phyloP scores from a whole-genome alignment of 1,284 basidiomycete species.

The Melampsora larici-populina region DNA sequence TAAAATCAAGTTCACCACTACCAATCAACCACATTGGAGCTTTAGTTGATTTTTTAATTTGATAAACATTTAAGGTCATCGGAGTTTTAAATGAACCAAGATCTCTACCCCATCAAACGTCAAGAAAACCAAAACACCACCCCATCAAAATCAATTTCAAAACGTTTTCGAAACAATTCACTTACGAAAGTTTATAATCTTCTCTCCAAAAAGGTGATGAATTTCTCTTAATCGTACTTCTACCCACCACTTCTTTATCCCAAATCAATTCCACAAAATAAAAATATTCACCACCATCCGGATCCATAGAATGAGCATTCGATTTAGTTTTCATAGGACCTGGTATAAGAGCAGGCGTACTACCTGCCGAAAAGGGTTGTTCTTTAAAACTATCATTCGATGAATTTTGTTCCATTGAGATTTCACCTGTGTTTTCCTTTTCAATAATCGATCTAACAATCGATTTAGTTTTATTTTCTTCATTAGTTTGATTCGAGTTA shows the following conservation, averaged over 20 bases:
- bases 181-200: constrained; percentile 31
- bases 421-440: too few species aligned
- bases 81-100: constrained; percentile 27
- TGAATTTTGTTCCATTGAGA: too few species aligned
- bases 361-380: not conserved
- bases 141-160: too few species aligned
- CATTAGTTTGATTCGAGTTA: not conserved
- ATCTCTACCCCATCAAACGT: constrained; percentile 4
- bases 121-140: constrained; percentile 12
- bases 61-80: constrained; percentile 32
- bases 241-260: constrained; percentile 31
- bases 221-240: constrained; percentile 34
- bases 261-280: constrained; percentile 41
- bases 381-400: too few species aligned
- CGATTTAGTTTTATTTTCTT: not conserved
- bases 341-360: not conserved
- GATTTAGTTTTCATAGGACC: not conserved
- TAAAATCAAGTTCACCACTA: constrained; percentile 7
- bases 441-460: not conserved
- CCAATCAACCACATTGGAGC: constrained; percentile 21
- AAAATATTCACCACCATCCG: constrained; percentile 16
- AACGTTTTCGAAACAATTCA: too few species aligned
- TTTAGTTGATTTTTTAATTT: constrained; percentile 20
- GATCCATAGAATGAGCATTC: not conserved
- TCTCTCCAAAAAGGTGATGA: constrained; percentile 38